Percentiles rank a stretch among this genome's conserved stretches.
These are phyloP conservation scores for Chrysoporthe austroafricana DNA, from an alignment of 2,329 filamentous ascomycete species.

Conservation along the genomic window DNA sequence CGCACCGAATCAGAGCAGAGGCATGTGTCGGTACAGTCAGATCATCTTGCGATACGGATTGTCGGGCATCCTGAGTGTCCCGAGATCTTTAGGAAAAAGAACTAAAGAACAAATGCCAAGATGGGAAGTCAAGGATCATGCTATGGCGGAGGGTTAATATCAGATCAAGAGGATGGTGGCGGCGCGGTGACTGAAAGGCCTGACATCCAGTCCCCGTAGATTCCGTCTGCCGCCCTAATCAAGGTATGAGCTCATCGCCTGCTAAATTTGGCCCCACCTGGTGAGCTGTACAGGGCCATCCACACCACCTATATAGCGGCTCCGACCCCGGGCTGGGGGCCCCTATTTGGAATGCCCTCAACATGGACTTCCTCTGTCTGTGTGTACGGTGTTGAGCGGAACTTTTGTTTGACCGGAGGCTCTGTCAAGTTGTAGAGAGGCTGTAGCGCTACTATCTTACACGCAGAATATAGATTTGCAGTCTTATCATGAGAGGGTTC, in stretches of 20 bases:
- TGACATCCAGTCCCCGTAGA: neutral
- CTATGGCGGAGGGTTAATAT: neutral
- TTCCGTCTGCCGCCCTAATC: neutral
- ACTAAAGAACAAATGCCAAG: neutral
- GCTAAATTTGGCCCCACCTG: conserved; percentile 7
- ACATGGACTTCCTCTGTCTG: neutral
- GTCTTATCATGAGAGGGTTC: no score
- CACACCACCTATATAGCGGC: neutral
- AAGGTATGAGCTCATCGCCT: conserved; percentile 11
- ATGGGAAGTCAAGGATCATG: neutral
- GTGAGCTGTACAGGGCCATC: neutral
- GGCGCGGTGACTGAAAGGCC: neutral
- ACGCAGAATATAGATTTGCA: neutral
- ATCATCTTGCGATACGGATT: conserved; percentile 4
- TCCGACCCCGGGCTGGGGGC: neutral
- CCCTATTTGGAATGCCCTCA: neutral
- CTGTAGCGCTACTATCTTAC: no score
- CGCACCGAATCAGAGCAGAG: neutral
- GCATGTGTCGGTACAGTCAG: neutral
- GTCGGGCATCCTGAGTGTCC: neutral
- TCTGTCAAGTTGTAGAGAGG: no score
- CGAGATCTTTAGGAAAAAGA: no score
- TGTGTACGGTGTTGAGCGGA: neutral
- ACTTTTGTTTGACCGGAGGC: no score
- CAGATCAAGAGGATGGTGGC: neutral